Conservation (phyloP, 148 eudicot species). For the Selenicereus undatus region DNA sequence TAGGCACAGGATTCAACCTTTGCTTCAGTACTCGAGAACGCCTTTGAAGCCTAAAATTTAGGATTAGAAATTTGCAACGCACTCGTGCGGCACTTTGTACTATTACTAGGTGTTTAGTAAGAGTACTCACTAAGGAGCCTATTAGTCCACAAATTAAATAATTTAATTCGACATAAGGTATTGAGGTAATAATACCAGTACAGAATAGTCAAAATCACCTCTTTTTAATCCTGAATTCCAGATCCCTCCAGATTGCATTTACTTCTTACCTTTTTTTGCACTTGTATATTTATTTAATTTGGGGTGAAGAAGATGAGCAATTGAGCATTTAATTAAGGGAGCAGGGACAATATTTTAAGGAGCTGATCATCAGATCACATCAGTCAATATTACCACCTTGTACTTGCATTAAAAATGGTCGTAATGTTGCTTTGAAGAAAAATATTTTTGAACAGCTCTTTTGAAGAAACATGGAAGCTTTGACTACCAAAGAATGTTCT, state of each 20-base stretch:
- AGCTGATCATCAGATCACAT: not conserved
- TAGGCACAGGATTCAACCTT: conserved; percentile 24
- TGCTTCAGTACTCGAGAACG: conserved; percentile 32
- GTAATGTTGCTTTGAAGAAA: not conserved
- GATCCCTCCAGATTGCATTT: not conserved
- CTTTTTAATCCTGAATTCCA: conserved; percentile 10
- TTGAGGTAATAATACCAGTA: not conserved
- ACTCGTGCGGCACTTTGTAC: conserved; percentile 32
- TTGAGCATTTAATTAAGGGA: conserved; percentile 9
- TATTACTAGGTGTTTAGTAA: conserved; percentile 7
- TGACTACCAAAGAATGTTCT: conserved; percentile 42
- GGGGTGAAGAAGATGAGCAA: not conserved
- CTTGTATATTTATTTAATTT: not conserved
- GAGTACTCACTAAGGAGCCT: not conserved
- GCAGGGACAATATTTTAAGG: not conserved
- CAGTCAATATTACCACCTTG: not conserved
- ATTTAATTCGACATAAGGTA: not conserved
- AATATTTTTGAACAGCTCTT: not conserved
- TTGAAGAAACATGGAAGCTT: conserved; percentile 41
- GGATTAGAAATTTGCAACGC: conserved; percentile 26
- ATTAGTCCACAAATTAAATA: not conserved
- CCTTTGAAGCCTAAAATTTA: conserved; percentile 36
- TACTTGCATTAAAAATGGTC: not conserved
- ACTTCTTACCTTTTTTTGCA: not conserved
- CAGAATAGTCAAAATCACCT: conserved; percentile 24